Evolutionary conservation across 192 early-diverging fungal species (phyloP).

Genomic region (Pilaira anomala): DNA sequence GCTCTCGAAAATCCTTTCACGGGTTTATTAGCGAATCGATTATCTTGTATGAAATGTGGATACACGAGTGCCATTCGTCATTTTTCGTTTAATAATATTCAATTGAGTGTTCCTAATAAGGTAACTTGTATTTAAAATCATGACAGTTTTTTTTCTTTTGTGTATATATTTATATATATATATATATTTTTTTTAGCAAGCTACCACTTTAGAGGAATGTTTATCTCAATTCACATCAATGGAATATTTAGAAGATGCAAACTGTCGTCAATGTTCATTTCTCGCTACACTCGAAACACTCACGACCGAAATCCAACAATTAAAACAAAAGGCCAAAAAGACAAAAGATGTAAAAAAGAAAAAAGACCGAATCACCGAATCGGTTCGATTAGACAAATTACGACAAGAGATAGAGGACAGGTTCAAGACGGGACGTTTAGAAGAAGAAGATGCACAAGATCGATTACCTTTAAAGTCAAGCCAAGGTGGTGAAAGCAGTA

Average conservation of each 20-base stretch:
- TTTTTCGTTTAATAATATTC: constrained; percentile 79
- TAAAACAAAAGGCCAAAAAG: constrained; percentile 23
- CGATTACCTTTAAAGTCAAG: neutral
- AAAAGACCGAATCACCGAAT: constrained; percentile 17
- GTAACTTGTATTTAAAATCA: constrained; percentile 11
- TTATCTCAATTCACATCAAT: constrained; percentile 53
- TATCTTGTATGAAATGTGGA: constrained; percentile 76
- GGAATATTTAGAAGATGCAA: constrained; percentile 63
- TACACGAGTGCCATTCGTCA: constrained; percentile 76
- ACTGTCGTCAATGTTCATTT: constrained; percentile 65
- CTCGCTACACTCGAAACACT: constrained; percentile 41
- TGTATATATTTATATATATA: neutral
- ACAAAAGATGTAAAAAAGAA: constrained; percentile 14
- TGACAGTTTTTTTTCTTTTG: neutral
- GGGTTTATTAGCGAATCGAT: constrained; percentile 69
- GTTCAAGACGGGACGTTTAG: constrained; percentile 10
- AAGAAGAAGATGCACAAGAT: constrained; percentile 35
- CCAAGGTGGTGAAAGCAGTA: constrained; percentile 55
- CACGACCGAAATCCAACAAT: constrained; percentile 30
- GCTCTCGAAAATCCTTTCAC: constrained; percentile 60
- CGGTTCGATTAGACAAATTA: constrained; percentile 13
- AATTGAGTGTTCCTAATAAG: constrained; percentile 57
- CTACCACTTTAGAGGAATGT: constrained; percentile 49
- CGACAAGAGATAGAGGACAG: constrained; percentile 20
- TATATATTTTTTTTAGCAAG: constrained; percentile 35